phyloP scores from a whole-genome alignment of 805 yeast genomes.

The Kazachstania martiniae region DNA sequence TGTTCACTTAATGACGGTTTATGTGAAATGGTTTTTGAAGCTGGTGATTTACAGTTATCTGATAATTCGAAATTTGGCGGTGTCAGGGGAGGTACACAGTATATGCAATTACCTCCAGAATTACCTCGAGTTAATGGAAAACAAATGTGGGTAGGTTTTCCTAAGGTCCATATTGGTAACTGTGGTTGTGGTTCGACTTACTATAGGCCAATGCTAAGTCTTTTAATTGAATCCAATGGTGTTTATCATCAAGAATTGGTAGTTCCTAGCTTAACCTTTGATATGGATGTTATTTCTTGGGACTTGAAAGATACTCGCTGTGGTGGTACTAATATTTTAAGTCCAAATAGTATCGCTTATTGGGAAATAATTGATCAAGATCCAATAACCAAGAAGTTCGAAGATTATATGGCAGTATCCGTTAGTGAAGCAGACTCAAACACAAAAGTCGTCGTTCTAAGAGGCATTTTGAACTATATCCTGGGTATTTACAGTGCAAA shows the following conservation, averaged over 20 bases:
- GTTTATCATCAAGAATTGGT: constrained; percentile 11
- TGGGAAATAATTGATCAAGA: constrained; percentile 11
- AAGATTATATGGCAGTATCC: constrained; percentile 31
- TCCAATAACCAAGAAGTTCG: constrained; percentile 8
- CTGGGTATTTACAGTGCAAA: constrained; percentile 21
- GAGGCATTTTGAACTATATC: constrained; percentile 30
- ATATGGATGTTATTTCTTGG: constrained; percentile 10
- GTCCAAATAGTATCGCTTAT: constrained; percentile 9
- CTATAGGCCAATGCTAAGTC: constrained; percentile 12
- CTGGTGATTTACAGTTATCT: constrained; percentile 4
- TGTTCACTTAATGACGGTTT: constrained; percentile 15
- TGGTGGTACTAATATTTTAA: constrained; percentile 6
- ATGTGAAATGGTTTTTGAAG: constrained; percentile 11
- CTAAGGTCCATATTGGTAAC: constrained; percentile 8
- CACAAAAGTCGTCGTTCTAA: constrained; percentile 27
- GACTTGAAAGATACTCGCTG: constrained; percentile 9
- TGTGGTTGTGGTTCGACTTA: constrained; percentile 14
- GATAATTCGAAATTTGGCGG: constrained; percentile 7
- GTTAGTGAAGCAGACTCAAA: constrained; percentile 31
- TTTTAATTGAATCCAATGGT: constrained; percentile 10
- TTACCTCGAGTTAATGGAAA: constrained; percentile 10
- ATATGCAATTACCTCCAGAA: constrained; percentile 9
- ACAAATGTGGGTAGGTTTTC: constrained; percentile 16
- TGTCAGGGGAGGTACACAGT: constrained; percentile 18
- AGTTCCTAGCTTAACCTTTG: constrained; percentile 9